Percentiles rank a stretch among this genome's conserved stretches.
Evolutionary conservation across 1,139 yeast genomes (phyloP).

Genomic region (Diutina rugosa): DNA sequence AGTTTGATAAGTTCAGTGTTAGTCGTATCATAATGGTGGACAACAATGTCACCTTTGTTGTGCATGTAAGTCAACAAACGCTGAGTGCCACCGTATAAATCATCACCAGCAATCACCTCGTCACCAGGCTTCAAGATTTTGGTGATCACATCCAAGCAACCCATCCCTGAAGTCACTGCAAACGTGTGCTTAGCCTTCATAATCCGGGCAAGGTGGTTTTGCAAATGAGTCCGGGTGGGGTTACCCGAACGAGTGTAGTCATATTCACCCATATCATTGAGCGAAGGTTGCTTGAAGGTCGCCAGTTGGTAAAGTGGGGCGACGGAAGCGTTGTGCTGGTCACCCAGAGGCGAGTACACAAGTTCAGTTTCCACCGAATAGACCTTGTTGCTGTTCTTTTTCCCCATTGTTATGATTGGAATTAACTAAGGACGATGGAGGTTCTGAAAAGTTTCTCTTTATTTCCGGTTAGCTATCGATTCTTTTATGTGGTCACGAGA

Average conservation of each 20-base stretch:
- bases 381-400: background rate
- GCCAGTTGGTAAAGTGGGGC: constrained; percentile 90
- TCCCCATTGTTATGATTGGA: background rate
- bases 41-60: constrained; percentile 53
- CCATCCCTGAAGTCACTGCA: constrained; percentile 89
- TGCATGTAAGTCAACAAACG: constrained; percentile 65
- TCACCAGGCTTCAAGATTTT: constrained; percentile 65
- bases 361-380: constrained; percentile 52
- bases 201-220: constrained; percentile 61
- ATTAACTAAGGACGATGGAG: background rate
- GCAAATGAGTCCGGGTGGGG: constrained; percentile 77
- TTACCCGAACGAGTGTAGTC: constrained; percentile 94
- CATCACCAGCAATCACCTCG: constrained; percentile 86
- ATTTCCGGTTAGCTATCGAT: background rate
- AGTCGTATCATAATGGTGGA: constrained; percentile 76
- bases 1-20: constrained; percentile 45
- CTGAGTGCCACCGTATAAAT: constrained; percentile 86
- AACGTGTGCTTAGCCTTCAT: constrained; percentile 63
- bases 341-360: constrained; percentile 53
- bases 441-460: background rate
- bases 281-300: constrained; percentile 74
- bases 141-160: constrained; percentile 76
- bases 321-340: constrained; percentile 69
- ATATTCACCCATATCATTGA: constrained; percentile 69
- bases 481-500: background rate